Conservation (phyloP, 768 basidiomycete species). For the Russula sp. region DNA sequence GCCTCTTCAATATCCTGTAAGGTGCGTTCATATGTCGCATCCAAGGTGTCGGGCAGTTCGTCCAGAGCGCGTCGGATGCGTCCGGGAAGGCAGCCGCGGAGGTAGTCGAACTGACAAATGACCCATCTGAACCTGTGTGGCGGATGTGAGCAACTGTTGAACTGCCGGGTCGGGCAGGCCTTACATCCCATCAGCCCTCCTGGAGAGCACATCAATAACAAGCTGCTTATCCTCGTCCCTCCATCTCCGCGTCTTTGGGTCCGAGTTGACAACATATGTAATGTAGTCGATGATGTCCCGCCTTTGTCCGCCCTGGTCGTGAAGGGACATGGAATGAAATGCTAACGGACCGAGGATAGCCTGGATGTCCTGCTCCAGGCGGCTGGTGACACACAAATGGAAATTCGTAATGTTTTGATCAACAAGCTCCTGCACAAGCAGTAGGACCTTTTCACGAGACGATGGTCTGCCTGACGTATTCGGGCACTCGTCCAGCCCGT, state of each 20-base stretch:
- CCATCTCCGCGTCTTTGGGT: background rate
- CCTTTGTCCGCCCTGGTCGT: background rate
- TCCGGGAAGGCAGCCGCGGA: background rate
- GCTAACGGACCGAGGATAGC: background rate
- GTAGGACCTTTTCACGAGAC: conserved; percentile 1
- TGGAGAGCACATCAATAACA: background rate
- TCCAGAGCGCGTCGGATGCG: background rate
- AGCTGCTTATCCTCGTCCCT: background rate
- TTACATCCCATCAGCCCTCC: conserved; percentile 7
- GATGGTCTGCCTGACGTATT: background rate
- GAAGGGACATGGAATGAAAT: background rate
- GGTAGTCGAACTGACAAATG: background rate
- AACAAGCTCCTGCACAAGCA: background rate
- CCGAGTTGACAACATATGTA: background rate
- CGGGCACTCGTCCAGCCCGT: conserved; percentile 7
- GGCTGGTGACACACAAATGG: conserved; percentile 1
- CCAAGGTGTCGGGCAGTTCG: background rate
- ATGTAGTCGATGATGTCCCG: background rate
- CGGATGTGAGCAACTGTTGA: background rate
- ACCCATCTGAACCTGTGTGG: background rate
- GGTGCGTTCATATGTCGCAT: conserved; percentile 5
- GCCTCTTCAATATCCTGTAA: background rate
- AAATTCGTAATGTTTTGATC: background rate
- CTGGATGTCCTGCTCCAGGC: conserved; percentile 2
- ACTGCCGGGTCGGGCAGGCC: too few relatives aligned